phyloP scores from a whole-genome alignment of 805 yeast species.

The Cyberlindnera veronae region DNA sequence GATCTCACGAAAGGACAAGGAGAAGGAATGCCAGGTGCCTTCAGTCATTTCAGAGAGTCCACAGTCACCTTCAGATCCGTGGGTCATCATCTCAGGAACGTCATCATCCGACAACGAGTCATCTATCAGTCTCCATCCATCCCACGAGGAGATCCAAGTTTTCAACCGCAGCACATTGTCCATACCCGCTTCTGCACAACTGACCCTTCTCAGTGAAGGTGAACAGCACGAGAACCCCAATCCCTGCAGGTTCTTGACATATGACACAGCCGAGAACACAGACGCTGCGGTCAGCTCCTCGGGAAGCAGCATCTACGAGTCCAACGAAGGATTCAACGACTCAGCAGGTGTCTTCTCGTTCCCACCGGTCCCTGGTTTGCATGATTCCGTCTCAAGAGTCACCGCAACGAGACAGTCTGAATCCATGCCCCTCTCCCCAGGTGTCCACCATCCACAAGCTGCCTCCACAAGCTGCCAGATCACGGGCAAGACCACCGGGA shows the following conservation, averaged over 20 bases:
- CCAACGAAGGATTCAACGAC: too few species aligned
- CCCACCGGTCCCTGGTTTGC: too few species aligned
- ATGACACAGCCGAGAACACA: background rate
- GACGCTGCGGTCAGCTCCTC: background rate
- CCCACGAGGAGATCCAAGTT: background rate
- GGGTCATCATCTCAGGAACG: constrained; percentile 3
- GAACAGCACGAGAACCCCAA: background rate
- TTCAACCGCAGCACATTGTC: background rate
- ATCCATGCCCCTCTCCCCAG: too few species aligned
- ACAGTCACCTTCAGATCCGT: background rate
- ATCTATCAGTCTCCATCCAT: background rate
- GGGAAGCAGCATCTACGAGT: background rate
- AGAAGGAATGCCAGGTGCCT: background rate
- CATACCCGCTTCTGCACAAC: background rate
- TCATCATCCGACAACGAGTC: background rate
- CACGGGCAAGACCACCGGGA: background rate
- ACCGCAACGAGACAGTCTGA: too few species aligned
- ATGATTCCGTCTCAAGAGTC: too few species aligned
- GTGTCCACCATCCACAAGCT: background rate
- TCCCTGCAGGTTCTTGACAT: background rate
- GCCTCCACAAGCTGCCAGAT: background rate
- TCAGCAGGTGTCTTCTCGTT: too few species aligned
- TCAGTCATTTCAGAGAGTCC: background rate
- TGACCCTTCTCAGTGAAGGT: background rate
- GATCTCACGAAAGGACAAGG: background rate